Percentiles rank a stretch among this genome's conserved stretches.
These are phyloP conservation scores for Wickerhamiella siamensis DNA, from an alignment of 805 yeast species.

Conservation along the genomic window DNA sequence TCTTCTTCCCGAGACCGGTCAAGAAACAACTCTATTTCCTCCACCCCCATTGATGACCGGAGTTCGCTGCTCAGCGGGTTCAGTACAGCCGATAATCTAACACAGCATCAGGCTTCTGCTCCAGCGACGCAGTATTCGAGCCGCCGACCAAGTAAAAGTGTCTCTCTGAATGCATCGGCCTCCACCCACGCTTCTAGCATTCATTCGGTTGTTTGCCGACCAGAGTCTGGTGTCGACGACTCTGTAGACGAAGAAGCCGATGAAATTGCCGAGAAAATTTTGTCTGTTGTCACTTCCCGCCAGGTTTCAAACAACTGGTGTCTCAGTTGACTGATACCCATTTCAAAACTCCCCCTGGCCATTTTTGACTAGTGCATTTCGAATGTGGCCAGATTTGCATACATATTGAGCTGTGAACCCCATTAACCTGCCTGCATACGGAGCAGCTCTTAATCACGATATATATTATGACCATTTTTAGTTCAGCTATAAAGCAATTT, in stretches of 20 bases:
- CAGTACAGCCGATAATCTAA: neutral
- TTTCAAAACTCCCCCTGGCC: too few relatives aligned
- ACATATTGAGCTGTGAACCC: too few relatives aligned
- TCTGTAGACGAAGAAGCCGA: slow-evolving; percentile 20
- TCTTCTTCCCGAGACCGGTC: neutral
- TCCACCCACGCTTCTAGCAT: neutral
- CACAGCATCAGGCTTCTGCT: neutral
- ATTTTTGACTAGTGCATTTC: too few relatives aligned
- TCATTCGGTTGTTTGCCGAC: neutral
- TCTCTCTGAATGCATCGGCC: neutral
- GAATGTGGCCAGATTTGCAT: too few relatives aligned
- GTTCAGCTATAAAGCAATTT: too few relatives aligned
- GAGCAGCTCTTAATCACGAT: too few relatives aligned
- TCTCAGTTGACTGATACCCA: neutral
- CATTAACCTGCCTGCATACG: too few relatives aligned
- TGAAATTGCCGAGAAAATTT: slow-evolving; percentile 24
- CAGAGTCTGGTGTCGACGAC: slow-evolving; percentile 7
- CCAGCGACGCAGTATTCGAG: neutral
- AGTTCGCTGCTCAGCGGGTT: neutral
- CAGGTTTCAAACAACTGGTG: neutral
- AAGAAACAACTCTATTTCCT: neutral
- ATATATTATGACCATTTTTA: too few relatives aligned
- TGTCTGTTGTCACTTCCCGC: slow-evolving; percentile 4
- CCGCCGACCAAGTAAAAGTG: neutral
- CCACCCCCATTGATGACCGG: neutral